Base-by-base conservation (phyloP, 2,329 filamentous ascomycete species). In the Dichotomopilus funicola region DNA sequence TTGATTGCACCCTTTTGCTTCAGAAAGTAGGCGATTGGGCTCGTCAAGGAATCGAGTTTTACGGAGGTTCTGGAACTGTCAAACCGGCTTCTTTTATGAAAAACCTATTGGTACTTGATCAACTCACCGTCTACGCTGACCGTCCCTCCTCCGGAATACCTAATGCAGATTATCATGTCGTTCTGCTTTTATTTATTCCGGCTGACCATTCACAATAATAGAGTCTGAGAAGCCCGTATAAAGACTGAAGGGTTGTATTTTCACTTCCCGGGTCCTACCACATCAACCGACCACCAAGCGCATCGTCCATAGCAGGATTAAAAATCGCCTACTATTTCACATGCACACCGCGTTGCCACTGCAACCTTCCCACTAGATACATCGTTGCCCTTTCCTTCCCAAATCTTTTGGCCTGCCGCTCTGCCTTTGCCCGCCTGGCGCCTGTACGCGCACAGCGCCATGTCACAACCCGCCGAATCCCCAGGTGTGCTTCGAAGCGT, bases 351-450 rank as follows among this genome's bases (percentile, higher is more conserved):
- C 19, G 19, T 27, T 27, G 19, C 19, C 19, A 27, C 37, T 37
- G 13, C 51, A 45, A 43, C 43, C 51, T 53, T 53, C 51, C 51
- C 31, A 47, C 44, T 47, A 42, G 38, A 53, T 19, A 54, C 47
- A 44, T 13, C 11, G 27, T 41, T 36, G 47, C 48, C 48, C 53
- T 43, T 51, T 55, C 53, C 48, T 48, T 27, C 19, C 19, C 19
- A 27, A 27, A 27, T 27, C 19, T 42, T 51, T 49, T 55, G 53
- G 53, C 53, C 42, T 51, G 42, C 42, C 47, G 31, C 41, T 27
- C 19, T 31, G 42, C 53, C 53, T 40, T 51, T 43, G 43, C 46
- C 44, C 43, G 37, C 44, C 54, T 51, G 49, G 41, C 49, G 45
- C 13, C 45, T 38, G 19, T 27, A 27, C 19, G 19, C 19, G 19